phyloP scores from a whole-genome alignment of 345 rosid species.

The Clarkia xantiana region DNA sequence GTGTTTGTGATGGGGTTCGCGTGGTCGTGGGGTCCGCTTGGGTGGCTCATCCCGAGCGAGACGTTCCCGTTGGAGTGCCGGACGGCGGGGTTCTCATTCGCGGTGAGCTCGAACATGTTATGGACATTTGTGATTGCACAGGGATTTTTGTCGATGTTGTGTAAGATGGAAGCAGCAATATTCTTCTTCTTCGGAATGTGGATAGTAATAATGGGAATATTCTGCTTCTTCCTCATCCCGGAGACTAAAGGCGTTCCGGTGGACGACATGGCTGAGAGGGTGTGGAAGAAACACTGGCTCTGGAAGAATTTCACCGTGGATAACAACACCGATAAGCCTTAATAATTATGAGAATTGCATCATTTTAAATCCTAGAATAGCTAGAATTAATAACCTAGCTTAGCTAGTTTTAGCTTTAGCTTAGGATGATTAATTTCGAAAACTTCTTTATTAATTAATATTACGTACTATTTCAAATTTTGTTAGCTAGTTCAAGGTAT shows the following conservation, averaged over 20 bases:
- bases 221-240: slow-evolving; percentile 29
- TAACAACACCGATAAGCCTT: too few species aligned
- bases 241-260: slow-evolving; percentile 42
- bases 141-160: slow-evolving; percentile 52
- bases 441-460: too few species aligned
- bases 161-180: slow-evolving; percentile 27
- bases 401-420: too few species aligned
- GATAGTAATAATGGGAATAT: slow-evolving; percentile 48
- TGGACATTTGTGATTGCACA: slow-evolving; percentile 61
- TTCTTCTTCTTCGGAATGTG: slow-evolving; percentile 53
- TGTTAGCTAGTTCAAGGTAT: too few species aligned
- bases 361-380: too few species aligned
- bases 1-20: slow-evolving; percentile 43
- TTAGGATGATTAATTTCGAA: too few species aligned
- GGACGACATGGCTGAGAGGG: slow-evolving; percentile 37
- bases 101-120: slow-evolving; percentile 52
- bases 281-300: slow-evolving; percentile 30
- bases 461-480: too few species aligned
- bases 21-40: slow-evolving; percentile 63
- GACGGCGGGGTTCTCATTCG: slow-evolving; percentile 32
- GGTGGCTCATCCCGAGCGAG: slow-evolving; percentile 60
- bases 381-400: too few species aligned
- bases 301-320: slow-evolving; percentile 22
- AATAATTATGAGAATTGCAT: too few species aligned
- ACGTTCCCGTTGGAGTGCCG: slow-evolving; percentile 58